Percentiles rank a stretch among this genome's conserved stretches.
Evolutionary conservation across 345 rosid species (phyloP).

Genomic region (Raphanus raphanistrum): DNA sequence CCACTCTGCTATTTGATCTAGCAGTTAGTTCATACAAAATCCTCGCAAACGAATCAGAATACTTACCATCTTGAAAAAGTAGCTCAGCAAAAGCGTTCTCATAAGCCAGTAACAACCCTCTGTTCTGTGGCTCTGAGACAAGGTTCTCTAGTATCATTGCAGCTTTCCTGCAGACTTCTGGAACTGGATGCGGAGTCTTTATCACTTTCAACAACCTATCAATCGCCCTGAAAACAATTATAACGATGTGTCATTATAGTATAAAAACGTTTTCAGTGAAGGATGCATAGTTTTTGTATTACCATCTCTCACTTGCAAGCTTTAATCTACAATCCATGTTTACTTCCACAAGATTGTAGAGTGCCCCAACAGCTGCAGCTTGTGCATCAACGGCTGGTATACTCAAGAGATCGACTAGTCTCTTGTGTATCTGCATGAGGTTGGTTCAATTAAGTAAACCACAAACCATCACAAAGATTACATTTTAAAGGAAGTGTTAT

Average conservation of each 20-base stretch:
- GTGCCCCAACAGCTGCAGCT: conserved; percentile 96
- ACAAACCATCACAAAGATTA: neutral
- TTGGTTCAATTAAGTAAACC: conserved; percentile 7
- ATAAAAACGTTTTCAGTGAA: neutral
- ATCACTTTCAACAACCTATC: conserved; percentile 91
- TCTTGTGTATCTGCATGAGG: conserved; percentile 76
- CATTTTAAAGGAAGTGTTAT: neutral
- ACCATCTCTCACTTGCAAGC: conserved; percentile 98
- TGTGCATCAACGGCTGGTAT: conserved; percentile 77
- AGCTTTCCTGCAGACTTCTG: conserved; percentile 93
- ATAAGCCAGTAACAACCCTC: conserved; percentile 65
- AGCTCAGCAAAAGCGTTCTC: conserved; percentile 95
- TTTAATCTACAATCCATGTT: conserved; percentile 96
- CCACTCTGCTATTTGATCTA: conserved; percentile 81
- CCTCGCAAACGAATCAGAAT: conserved; percentile 91
- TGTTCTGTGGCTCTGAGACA: conserved; percentile 90
- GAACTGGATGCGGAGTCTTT: conserved; percentile 80
- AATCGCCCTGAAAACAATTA: conserved; percentile 64
- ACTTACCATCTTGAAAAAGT: conserved; percentile 77
- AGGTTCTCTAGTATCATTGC: conserved; percentile 92
- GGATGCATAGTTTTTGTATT: neutral
- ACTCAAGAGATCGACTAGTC: conserved; percentile 87
- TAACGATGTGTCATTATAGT: neutral
- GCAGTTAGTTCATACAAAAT: conserved; percentile 86
- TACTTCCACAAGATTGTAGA: conserved; percentile 90